These are phyloP conservation scores for Gossypium turneri DNA, from an alignment of 345 rosid genomes.

Conservation along the genomic window DNA sequence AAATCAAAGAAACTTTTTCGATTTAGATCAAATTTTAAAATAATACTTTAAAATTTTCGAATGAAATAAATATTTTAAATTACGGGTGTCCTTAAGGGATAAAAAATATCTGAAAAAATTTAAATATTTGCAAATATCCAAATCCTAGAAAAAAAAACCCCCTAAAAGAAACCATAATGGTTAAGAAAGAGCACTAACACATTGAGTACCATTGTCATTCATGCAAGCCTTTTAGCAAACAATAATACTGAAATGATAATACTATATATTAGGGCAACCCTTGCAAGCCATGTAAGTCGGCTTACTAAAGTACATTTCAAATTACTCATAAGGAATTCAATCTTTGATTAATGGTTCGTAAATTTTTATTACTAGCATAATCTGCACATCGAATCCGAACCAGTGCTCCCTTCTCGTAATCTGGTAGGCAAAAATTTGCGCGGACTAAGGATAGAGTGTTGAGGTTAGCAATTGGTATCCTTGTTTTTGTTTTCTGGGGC, in stretches of 20 bases:
- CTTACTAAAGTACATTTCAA: conserved; percentile 6
- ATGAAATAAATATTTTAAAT: too few species aligned
- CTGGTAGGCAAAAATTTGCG: not conserved
- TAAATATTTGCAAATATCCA: too few species aligned
- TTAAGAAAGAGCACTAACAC: too few species aligned
- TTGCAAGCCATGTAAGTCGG: not conserved
- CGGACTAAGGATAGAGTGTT: not conserved
- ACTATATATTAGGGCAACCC: not conserved
- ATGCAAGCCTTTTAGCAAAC: conserved; percentile 5
- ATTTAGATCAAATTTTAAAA: too few species aligned
- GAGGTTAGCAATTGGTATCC: conserved; percentile 20
- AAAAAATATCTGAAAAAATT: too few species aligned
- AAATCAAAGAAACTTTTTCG: too few species aligned
- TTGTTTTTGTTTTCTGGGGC: conserved; percentile 21
- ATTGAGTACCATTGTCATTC: not conserved
- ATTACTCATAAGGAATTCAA: not conserved
- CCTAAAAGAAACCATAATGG: not conserved
- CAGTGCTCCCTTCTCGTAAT: not conserved
- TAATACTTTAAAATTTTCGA: too few species aligned
- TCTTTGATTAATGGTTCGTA: not conserved
- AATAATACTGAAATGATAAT: not conserved
- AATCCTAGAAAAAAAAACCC: not conserved
- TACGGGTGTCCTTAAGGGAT: too few species aligned
- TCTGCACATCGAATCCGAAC: conserved; percentile 10
- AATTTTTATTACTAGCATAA: conserved; percentile 2